These are phyloP conservation scores for Lipomyces lipofer DNA, from an alignment of 805 yeast genomes.

Conservation along the genomic window DNA sequence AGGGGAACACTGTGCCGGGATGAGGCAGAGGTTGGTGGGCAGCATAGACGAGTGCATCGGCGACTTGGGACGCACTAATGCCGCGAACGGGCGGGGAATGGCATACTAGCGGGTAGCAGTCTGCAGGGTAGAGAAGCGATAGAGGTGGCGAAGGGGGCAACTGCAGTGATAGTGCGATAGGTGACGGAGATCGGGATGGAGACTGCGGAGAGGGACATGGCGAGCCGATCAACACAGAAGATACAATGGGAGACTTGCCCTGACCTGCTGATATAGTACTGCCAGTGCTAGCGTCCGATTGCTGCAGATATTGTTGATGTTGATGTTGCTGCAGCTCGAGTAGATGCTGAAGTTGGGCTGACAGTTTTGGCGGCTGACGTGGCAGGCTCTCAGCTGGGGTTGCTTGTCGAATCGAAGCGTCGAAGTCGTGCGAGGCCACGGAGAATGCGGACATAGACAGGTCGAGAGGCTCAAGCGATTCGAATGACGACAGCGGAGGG, in stretches of 20 bases:
- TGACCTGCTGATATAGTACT: no score
- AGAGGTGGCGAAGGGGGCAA: not conserved
- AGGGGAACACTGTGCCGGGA: conserved; percentile 74
- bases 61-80: conserved; percentile 23
- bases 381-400: conserved; percentile 1
- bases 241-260: not conserved
- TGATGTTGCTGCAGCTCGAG: conserved; percentile 8
- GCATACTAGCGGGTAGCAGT: conserved; percentile 11
- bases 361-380: not conserved
- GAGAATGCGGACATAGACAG: conserved; percentile 6
- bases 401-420: not conserved
- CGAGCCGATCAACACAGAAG: not conserved
- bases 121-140: conserved; percentile 24
- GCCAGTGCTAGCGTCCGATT: not conserved
- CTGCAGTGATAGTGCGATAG: conserved; percentile 10
- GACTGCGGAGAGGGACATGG: not conserved
- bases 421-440: conserved; percentile 5
- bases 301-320: not conserved
- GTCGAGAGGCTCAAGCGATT: not conserved
- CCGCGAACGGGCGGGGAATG: conserved; percentile 23
- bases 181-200: conserved; percentile 12
- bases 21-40: conserved; percentile 53
- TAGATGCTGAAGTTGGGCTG: conserved; percentile 2
- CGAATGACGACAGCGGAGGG: not conserved
- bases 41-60: conserved; percentile 34